phyloP scores from a whole-genome alignment of 2,329 filamentous ascomycete genomes.

The Cladophialophora psammophila region DNA sequence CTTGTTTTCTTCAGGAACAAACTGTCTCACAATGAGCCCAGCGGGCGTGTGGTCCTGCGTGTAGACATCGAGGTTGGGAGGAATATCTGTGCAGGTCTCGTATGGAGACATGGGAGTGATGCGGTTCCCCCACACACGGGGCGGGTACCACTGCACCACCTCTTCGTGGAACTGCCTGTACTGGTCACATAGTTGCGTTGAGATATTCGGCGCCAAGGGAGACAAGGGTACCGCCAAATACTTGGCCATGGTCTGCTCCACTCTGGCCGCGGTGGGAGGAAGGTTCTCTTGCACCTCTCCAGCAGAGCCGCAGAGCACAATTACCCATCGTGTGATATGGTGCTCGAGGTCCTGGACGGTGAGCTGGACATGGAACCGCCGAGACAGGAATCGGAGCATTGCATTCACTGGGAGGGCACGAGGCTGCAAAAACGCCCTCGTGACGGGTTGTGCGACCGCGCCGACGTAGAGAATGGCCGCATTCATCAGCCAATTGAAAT shows the following conservation, averaged over 20 bases:
- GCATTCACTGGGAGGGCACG: neutral
- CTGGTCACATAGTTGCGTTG: neutral
- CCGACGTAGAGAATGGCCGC: constrained; percentile 5
- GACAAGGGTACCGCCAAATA: neutral
- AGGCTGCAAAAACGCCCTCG: neutral
- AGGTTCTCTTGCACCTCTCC: neutral
- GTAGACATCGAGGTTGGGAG: neutral
- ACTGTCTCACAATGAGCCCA: neutral
- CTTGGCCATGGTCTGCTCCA: constrained; percentile 2
- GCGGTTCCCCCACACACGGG: constrained; percentile 7
- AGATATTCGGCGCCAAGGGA: neutral
- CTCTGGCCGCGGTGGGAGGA: too few relatives aligned
- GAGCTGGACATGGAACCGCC: neutral
- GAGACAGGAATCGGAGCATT: neutral
- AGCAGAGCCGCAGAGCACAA: neutral
- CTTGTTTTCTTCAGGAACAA: neutral
- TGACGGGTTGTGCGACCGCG: neutral
- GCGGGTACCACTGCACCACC: constrained; percentile 3
- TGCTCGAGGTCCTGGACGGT: neutral
- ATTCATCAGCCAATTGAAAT: constrained; percentile 13
- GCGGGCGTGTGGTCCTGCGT: neutral
- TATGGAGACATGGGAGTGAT: neutral
- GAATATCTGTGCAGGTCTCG: neutral
- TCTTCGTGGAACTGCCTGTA: neutral
- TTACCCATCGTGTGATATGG: constrained; percentile 4